phyloP scores from a whole-genome alignment of 2,329 filamentous ascomycete species.

The Exutisphaerella laricina region DNA sequence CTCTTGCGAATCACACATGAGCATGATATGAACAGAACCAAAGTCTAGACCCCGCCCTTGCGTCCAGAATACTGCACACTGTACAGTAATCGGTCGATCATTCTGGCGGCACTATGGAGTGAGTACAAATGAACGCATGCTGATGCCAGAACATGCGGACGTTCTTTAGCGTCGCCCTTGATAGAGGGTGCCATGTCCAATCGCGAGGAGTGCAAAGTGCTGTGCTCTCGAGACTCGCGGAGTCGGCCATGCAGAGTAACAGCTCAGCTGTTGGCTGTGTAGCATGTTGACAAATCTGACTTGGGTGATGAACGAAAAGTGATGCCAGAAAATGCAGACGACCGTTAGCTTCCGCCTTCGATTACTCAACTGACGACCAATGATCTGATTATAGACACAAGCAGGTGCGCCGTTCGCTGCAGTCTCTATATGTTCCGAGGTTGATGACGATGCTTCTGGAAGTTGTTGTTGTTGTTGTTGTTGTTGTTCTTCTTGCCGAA shows the following conservation, averaged over 20 bases:
- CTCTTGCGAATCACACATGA: background rate
- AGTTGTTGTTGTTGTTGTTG: background rate
- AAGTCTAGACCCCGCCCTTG: no score
- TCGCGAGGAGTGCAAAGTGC: background rate
- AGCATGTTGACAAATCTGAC: no score
- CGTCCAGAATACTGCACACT: no score
- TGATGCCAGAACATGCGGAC: constrained; percentile 1
- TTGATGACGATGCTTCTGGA: no score
- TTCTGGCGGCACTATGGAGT: background rate
- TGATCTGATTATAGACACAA: background rate
- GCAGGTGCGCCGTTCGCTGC: no score
- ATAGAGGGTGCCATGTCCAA: background rate
- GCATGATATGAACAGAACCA: no score
- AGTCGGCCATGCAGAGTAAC: background rate
- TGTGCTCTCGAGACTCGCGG: background rate
- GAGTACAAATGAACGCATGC: background rate
- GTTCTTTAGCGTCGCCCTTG: background rate
- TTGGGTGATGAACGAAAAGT: constrained; percentile 3
- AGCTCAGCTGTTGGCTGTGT: no score
- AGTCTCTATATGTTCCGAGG: no score
- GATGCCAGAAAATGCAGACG: constrained; percentile 1
- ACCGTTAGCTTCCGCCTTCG: background rate
- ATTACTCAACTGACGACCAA: background rate
- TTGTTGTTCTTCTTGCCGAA: no score
- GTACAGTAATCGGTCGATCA: no score